Conservation (phyloP, 1,139 yeast genomes). For the Hyphopichia burtonii region DNA sequence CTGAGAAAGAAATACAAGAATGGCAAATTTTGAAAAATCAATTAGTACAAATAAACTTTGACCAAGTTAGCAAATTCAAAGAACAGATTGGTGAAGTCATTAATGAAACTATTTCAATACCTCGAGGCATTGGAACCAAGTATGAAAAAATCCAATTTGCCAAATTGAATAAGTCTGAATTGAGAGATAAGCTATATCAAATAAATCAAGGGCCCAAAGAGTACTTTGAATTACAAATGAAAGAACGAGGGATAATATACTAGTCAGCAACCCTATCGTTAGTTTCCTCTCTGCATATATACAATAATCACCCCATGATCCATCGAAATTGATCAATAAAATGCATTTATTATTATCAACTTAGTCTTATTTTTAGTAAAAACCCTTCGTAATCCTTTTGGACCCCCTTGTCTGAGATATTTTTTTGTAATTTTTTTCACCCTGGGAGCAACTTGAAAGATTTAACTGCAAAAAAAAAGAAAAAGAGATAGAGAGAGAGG, state of each 20-base stretch:
- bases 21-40: slow-evolving; percentile 12
- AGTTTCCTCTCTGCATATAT: no score
- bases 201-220: slow-evolving; percentile 17
- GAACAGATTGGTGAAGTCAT: not conserved
- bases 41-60: not conserved
- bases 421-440: no score
- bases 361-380: no score
- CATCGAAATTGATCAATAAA: no score
- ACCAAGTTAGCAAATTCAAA: not conserved
- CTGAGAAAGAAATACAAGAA: slow-evolving; percentile 10
- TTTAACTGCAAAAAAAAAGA: no score
- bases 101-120: not conserved
- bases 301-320: no score
- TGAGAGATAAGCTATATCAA: slow-evolving; percentile 12
- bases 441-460: no score
- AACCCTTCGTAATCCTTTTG: no score
- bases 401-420: not conserved
- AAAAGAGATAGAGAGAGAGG: no score
- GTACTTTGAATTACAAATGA: slow-evolving; percentile 16
- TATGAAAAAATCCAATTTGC: slow-evolving; percentile 1
- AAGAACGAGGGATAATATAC: slow-evolving; percentile 11
- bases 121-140: not conserved
- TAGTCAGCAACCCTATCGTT: not conserved
- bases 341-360: no score
- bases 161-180: slow-evolving; percentile 8